Conservation (phyloP, 2,329 filamentous ascomycete genomes). For the Aspergillus felis region DNA sequence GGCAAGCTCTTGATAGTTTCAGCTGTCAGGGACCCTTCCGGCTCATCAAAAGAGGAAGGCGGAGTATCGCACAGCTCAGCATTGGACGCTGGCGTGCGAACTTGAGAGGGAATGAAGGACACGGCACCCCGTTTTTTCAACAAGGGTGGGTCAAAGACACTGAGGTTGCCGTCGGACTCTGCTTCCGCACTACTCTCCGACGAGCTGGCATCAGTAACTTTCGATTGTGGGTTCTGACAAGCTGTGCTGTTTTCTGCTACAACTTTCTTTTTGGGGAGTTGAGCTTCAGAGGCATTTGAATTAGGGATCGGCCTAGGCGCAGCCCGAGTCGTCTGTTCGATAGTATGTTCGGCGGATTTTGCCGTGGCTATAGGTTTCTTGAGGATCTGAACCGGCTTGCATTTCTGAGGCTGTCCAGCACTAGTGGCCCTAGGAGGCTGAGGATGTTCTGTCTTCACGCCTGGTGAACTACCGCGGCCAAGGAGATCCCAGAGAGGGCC, state of each 20-base stretch:
- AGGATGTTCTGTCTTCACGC: conserved; percentile 2
- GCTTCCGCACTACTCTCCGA: conserved; percentile 25
- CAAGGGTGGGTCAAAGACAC: conserved; percentile 29
- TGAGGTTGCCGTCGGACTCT: conserved; percentile 28
- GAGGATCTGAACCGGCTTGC: conserved; percentile 15
- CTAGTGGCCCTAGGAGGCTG: background rate
- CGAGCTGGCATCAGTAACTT: conserved; percentile 11
- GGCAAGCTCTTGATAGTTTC: conserved; percentile 13
- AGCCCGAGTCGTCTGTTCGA: background rate
- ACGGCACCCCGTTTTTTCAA: conserved; percentile 13
- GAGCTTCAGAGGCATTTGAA: conserved; percentile 1
- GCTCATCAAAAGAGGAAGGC: conserved; percentile 35
- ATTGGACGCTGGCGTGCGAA: conserved; percentile 16
- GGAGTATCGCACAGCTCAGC: conserved; percentile 23
- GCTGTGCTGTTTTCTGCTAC: background rate
- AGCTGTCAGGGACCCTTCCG: conserved; percentile 14
- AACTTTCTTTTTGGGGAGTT: background rate
- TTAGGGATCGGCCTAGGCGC: conserved; percentile 6
- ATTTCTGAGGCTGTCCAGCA: conserved; percentile 1
- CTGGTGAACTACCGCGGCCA: conserved; percentile 14
- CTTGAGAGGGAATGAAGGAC: conserved; percentile 25
- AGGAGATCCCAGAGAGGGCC: conserved; percentile 40
- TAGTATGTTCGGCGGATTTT: background rate
- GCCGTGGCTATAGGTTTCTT: conserved; percentile 11
- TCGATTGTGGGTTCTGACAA: background rate